Base-by-base conservation (phyloP, 768 basidiomycete genomes). In the Arthromyces matolae region DNA sequence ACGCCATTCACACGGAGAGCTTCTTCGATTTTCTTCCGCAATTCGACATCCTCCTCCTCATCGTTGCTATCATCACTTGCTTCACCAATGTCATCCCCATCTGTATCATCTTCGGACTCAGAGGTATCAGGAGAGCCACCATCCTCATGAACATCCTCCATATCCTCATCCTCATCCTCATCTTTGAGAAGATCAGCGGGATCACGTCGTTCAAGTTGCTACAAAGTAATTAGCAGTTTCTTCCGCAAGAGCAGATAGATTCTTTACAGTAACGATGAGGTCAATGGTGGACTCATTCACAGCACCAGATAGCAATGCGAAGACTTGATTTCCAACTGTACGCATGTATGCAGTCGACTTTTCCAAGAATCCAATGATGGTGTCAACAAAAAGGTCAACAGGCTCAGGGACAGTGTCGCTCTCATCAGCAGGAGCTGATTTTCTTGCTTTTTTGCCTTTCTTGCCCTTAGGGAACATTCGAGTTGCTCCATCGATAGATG, bases 351-450 rank as follows among this genome's bases (percentile, higher is more conserved):
- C 79, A 4, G 84, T 87, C 2, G 85, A 83, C 49, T 86, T 80
- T 62, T 97, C 93, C 29, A 99, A 68, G 60, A 89, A 86, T 5
- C 91, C 91, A 39, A 99, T 89, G 41, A 97, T 80, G n/a, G 78
- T 77, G 61, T 97, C 93, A 27, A 94, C 83, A 32, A 97, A 75
- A 35, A 93, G 67, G 52, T 96, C 93, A 45, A 94, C 80, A 1
- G 93, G 83, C 39, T 79, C 78, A 1, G 77, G 71, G 3, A 69
- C 70, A 8, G 54, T 29, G 8, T 71, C 71, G 12, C 73, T 73
- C 29, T 59, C 42, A 35, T 68, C 63, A 49, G 57, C 60, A 31
- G 57, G 59, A 32, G 47, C 43, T 2, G 66, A 62, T 53, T 72
- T 73, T 51, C 68, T 71, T 14, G 63, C 52, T 53, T 77, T 77